Percentiles rank a stretch among this genome's conserved stretches.
phyloP scores from a whole-genome alignment of 140 eudicot species.

The Senecio squalidus region DNA sequence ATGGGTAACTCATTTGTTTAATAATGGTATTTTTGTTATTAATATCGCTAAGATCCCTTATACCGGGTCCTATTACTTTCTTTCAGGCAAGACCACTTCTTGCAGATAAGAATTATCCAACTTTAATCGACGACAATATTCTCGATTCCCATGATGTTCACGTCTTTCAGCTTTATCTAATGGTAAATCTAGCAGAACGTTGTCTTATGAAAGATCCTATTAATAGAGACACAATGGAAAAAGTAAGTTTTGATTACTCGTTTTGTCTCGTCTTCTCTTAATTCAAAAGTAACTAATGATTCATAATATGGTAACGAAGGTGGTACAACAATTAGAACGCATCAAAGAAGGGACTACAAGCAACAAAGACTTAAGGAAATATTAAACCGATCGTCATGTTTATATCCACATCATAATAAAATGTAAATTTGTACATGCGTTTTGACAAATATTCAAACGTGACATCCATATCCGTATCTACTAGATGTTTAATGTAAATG shows the following conservation, averaged over 20 bases:
- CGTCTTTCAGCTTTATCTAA: slow-evolving; percentile 51
- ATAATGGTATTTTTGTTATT: neutral
- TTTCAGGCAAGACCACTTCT: slow-evolving; percentile 73
- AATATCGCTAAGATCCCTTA: neutral
- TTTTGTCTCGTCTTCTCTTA: neutral
- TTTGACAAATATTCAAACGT: neutral
- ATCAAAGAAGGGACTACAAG: slow-evolving; percentile 36
- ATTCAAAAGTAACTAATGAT: neutral
- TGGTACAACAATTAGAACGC: slow-evolving; percentile 31
- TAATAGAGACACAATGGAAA: slow-evolving; percentile 40
- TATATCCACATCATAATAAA: neutral
- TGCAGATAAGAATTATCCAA: slow-evolving; percentile 47
- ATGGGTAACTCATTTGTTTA: slow-evolving; percentile 47
- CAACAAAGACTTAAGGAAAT: slow-evolving; percentile 12
- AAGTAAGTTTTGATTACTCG: slow-evolving; percentile 28
- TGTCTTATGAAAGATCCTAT: slow-evolving; percentile 57
- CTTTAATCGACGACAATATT: slow-evolving; percentile 45
- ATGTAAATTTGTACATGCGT: slow-evolving; percentile 2
- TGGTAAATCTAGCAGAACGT: slow-evolving; percentile 53
- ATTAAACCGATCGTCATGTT: neutral
- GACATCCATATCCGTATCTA: neutral
- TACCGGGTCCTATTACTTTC: neutral
- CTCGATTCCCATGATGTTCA: slow-evolving; percentile 52
- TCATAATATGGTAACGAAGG: slow-evolving; percentile 22
- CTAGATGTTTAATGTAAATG: neutral